phyloP scores from a whole-genome alignment of 2,329 filamentous ascomycete genomes.

The Trichoderma gracile region DNA sequence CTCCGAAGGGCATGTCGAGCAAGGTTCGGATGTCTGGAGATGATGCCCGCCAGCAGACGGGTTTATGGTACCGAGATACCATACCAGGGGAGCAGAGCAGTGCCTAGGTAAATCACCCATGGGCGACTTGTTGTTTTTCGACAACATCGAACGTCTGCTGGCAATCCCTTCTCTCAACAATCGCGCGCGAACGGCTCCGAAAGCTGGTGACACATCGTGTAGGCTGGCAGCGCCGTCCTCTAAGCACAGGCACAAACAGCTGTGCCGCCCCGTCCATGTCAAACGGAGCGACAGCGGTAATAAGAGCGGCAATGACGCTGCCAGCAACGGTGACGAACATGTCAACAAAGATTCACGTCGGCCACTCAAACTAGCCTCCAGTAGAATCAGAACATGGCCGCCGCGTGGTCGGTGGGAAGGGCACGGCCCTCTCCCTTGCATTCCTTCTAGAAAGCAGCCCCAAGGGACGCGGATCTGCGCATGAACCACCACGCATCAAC shows the following conservation, averaged over 20 bases:
- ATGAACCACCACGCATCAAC: conserved; percentile 19
- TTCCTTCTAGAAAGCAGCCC: conserved; percentile 17
- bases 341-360: conserved; percentile 1
- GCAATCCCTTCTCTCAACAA: not conserved
- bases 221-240: not conserved
- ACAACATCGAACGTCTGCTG: not conserved
- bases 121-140: not conserved
- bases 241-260: not conserved
- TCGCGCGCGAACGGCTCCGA: not conserved
- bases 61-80: not conserved
- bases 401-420: conserved; percentile 4
- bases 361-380: not conserved
- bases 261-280: not conserved
- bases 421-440: conserved; percentile 10
- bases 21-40: not conserved
- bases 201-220: not conserved
- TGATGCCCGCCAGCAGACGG: not conserved
- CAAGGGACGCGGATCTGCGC: conserved; percentile 18
- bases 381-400: not conserved
- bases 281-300: not conserved
- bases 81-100: not conserved
- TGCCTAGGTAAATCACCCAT: not conserved
- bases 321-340: not conserved
- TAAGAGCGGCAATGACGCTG: not conserved
- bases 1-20: not conserved